A percentile compares a stretch with the other conserved stretches of the same genome.
Conservation (phyloP, 257 asterid species). For the Parsonsia alboflavescens region DNA sequence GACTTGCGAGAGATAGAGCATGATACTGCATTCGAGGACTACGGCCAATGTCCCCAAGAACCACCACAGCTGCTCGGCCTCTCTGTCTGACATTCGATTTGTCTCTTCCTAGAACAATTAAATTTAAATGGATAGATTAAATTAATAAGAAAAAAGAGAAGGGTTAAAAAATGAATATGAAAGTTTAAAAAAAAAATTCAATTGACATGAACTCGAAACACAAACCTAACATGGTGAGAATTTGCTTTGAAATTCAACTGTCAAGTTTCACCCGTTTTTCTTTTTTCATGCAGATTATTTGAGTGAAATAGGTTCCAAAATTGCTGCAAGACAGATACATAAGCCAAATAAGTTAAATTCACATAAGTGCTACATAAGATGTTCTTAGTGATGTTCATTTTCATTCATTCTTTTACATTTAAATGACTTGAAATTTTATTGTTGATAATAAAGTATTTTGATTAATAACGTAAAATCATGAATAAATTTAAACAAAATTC, state of each 20-base stretch:
- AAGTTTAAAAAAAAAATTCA: neutral
- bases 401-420: too few relatives aligned
- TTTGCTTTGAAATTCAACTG: neutral
- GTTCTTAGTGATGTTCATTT: too few relatives aligned
- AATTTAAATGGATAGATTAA: neutral
- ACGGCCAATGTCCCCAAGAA: constrained; percentile 95
- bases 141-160: neutral
- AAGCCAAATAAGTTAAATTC: neutral
- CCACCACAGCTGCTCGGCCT: constrained; percentile 85
- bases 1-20: constrained; percentile 89
- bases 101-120: constrained; percentile 14
- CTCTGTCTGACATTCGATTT: constrained; percentile 40
- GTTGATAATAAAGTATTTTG: too few relatives aligned
- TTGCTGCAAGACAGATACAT: neutral
- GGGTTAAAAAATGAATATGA: neutral
- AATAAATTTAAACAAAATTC: too few relatives aligned
- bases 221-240: constrained; percentile 6
- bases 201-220: neutral
- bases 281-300: neutral
- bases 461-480: too few relatives aligned
- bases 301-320: neutral
- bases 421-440: too few relatives aligned
- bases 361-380: too few relatives aligned
- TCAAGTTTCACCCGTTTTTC: neutral
- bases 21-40: constrained; percentile 98